These are phyloP conservation scores for Volvox africanus DNA, from an alignment of 139 green algal genomes.

Conservation along the genomic window DNA sequence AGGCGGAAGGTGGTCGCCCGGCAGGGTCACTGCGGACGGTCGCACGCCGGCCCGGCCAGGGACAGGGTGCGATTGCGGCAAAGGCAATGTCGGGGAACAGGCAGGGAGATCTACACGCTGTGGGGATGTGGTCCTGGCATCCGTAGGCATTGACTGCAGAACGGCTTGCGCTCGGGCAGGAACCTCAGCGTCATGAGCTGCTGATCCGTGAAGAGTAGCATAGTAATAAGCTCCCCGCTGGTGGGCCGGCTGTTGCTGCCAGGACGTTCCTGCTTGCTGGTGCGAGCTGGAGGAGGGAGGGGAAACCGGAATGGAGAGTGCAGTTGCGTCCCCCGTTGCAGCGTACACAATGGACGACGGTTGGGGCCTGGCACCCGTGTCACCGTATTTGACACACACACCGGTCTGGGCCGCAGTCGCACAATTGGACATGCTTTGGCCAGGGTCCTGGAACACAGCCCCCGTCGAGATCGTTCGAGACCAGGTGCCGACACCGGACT, in stretches of 20 bases:
- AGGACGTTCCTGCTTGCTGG: not conserved
- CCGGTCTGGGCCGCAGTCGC: no score
- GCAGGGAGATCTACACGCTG: not conserved
- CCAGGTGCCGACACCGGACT: not conserved
- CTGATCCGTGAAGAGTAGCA: no score
- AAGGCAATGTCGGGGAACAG: no score
- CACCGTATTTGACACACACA: no score
- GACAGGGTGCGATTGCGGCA: not conserved
- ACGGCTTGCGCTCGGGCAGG: no score
- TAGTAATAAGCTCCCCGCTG: no score
- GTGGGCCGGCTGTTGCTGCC: not conserved
- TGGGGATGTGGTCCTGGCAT: no score
- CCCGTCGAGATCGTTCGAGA: slow-evolving; percentile 2
- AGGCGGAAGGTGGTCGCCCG: not conserved
- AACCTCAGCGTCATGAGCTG: no score
- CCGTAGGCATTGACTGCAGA: no score
- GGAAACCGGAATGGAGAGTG: not conserved
- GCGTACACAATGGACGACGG: no score
- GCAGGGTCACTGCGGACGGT: not conserved
- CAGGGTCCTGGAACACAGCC: not conserved
- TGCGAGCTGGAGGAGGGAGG: not conserved
- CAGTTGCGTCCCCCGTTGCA: no score
- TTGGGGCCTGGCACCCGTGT: no score
- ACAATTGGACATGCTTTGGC: not conserved
- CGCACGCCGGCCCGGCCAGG: not conserved